Conservation (phyloP, 805 yeast genomes). For the Hanseniaspora jakobsenii region DNA sequence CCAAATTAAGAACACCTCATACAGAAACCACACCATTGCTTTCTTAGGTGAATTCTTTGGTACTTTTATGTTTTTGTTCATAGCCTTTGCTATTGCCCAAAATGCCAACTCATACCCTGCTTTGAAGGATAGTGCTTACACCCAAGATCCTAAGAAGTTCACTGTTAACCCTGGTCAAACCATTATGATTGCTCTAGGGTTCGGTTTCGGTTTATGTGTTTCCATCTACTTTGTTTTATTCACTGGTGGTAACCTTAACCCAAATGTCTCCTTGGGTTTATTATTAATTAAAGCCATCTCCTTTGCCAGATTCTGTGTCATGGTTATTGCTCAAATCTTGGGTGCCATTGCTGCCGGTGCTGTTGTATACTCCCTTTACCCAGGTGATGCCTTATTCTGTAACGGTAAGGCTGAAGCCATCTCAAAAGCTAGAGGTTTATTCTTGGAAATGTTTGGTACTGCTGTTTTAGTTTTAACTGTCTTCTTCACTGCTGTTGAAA, state of each 20-base stretch:
- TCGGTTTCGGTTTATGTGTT: slow-evolving; percentile 75
- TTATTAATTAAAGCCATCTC: slow-evolving; percentile 62
- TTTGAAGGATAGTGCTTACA: slow-evolving; percentile 24
- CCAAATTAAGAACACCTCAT: slow-evolving; percentile 24
- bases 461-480: slow-evolving; percentile 63
- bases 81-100: slow-evolving; percentile 72
- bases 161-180: slow-evolving; percentile 55
- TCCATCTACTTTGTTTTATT: slow-evolving; percentile 49
- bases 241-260: slow-evolving; percentile 85
- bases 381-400: slow-evolving; percentile 61
- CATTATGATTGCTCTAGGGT: slow-evolving; percentile 73
- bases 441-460: slow-evolving; percentile 74
- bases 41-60: slow-evolving; percentile 72
- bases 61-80: slow-evolving; percentile 72
- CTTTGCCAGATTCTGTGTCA: slow-evolving; percentile 55
- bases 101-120: slow-evolving; percentile 54
- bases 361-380: slow-evolving; percentile 75
- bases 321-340: slow-evolving; percentile 57
- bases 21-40: slow-evolving; percentile 56
- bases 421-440: slow-evolving; percentile 62
- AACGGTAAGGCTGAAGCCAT: slow-evolving; percentile 61
- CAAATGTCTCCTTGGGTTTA: slow-evolving; percentile 70
- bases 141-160: slow-evolving; percentile 39
- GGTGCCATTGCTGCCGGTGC: slow-evolving; percentile 92
- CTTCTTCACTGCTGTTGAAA: slow-evolving; percentile 70